Base-by-base conservation (phyloP, 192 early-diverging fungal species). In the Coemansia reversa region DNA sequence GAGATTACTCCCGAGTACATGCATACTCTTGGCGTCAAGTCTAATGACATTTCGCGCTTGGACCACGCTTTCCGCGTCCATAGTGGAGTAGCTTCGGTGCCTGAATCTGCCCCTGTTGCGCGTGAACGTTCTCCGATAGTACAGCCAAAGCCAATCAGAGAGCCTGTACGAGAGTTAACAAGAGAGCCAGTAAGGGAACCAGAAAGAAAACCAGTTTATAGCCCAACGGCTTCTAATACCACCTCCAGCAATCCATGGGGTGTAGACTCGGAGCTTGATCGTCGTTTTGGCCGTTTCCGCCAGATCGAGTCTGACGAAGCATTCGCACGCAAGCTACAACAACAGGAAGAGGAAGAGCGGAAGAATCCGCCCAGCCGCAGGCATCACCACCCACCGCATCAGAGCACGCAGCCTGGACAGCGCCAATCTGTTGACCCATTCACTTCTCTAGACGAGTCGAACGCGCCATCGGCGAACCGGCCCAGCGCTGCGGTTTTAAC, bases 1-100 rank as follows among this genome's bases (percentile, higher is more conserved):
- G 88, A 91, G 27, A 74, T 98, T 49, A 92, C 87, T 53, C 78
- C 86, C 52, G 88, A 92, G 16, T 77, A 88, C 5, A 84, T 97
- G 65, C 83, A 89, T 52, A 81, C 78, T 24, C 84, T 98, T 49
- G 92, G 92, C 8, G 86, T 97, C 22, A 89, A 90, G 64, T 92
- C 93, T 47, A 89, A 86, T 0, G 92, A 98, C 75, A 89, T 96
- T 27, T 83, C 90, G 58, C 83, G 89, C 22, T 86, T 98, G 33
- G 77, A 87, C 39, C 82, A 67, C 70, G 91, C 63, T 22, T 81
- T 62, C 62, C 81, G 22, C 66, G 83, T 61, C 27, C 82, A 75
- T 61, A 71, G 65, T 51, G 84, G 66, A 52, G 59, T 60, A 58
- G 39, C 58, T 56, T 5, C 23, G 52, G 42, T 47, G 58, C 23